These are phyloP conservation scores for Psophocarpus tetragonolobus DNA, from an alignment of 306 rosid genomes.

Conservation along the genomic window DNA sequence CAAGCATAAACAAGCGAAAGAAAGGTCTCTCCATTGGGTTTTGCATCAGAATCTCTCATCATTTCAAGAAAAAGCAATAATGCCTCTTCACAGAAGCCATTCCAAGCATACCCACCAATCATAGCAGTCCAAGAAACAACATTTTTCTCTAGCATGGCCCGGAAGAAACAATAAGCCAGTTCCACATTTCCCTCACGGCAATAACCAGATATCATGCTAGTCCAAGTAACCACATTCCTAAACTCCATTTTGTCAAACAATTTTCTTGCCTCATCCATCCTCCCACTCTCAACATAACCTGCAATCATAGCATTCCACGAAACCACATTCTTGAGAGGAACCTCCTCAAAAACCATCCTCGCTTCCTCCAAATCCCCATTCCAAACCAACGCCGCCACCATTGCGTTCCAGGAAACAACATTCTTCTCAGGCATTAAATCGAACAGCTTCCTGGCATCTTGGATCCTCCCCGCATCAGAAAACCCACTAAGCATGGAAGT, in stretches of 20 bases:
- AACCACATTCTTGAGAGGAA: constrained; percentile 46
- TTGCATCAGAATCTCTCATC: constrained; percentile 28
- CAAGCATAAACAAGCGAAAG: constrained; percentile 78
- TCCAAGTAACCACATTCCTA: constrained; percentile 73
- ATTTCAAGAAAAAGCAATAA: constrained; percentile 56
- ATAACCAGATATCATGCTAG: constrained; percentile 73
- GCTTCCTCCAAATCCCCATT: constrained; percentile 66
- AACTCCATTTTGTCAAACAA: constrained; percentile 62
- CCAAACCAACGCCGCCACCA: constrained; percentile 57
- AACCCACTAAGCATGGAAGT: constrained; percentile 62
- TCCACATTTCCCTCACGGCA: constrained; percentile 60
- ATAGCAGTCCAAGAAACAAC: constrained; percentile 84
- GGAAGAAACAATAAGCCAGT: constrained; percentile 56
- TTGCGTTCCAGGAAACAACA: constrained; percentile 68
- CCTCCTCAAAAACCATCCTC: constrained; percentile 47
- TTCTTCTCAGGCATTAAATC: constrained; percentile 74
- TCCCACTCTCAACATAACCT: constrained; percentile 52
- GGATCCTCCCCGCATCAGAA: constrained; percentile 47
- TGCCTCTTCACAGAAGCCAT: constrained; percentile 58
- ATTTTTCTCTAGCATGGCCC: constrained; percentile 63
- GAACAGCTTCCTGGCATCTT: constrained; percentile 58
- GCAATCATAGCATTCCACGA: constrained; percentile 74
- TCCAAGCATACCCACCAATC: constrained; percentile 79
- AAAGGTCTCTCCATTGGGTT: constrained; percentile 66
- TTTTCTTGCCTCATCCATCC: constrained; percentile 63